phyloP scores from a whole-genome alignment of 1,139 yeast species.

The Taphrina populina region DNA sequence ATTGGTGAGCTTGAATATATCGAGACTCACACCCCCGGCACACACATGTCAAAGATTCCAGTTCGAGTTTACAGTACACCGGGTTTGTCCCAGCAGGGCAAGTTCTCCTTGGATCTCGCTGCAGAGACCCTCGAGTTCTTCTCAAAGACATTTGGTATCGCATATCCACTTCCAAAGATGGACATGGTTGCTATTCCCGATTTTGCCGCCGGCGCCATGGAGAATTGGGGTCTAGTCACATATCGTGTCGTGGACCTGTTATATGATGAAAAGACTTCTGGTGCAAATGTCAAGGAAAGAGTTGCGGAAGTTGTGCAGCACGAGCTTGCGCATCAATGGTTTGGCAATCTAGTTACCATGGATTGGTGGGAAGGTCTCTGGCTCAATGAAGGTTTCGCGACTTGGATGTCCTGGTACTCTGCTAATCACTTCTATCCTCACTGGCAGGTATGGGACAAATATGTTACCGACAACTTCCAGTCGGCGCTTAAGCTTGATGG shows the following conservation, averaged over 20 bases:
- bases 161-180: conserved; percentile 77
- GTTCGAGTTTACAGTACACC: conserved; percentile 79
- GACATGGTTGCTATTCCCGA: conserved; percentile 82
- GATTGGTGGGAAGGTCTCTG: conserved; percentile 94
- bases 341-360: conserved; percentile 88
- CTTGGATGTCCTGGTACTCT: conserved; percentile 78
- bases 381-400: conserved; percentile 90
- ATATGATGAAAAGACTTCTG: conserved; percentile 64
- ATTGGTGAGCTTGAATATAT: conserved; percentile 76
- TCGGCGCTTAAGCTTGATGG: conserved; percentile 70
- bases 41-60: conserved; percentile 55
- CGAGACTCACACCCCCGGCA: conserved; percentile 57
- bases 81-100: conserved; percentile 65
- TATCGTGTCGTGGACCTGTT: conserved; percentile 76
- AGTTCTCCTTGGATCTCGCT: conserved; percentile 67
- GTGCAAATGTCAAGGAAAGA: conserved; percentile 66
- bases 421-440: conserved; percentile 75
- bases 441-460: conserved; percentile 80
- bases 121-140: conserved; percentile 74
- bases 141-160: conserved; percentile 66
- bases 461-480: conserved; percentile 68
- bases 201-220: conserved; percentile 88
- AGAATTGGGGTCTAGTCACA: conserved; percentile 84
- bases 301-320: conserved; percentile 88
- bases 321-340: conserved; percentile 93